Base-by-base conservation (phyloP, 2,329 filamentous ascomycete species). In the Claviceps citrina region DNA sequence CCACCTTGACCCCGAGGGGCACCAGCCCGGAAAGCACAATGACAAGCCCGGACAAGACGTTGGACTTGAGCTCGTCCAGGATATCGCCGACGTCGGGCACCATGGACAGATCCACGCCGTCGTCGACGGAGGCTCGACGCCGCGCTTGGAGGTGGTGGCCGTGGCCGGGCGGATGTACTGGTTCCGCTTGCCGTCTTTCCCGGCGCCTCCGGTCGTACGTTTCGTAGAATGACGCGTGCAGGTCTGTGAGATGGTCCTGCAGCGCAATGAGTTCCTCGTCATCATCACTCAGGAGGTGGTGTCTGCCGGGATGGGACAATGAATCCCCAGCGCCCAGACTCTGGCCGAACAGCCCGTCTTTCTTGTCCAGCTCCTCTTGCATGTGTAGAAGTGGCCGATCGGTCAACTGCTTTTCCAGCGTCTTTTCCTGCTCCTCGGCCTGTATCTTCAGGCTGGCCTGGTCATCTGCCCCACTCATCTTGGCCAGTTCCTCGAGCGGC, bases 11-110 rank as follows among this genome's bases (percentile, higher is more conserved):
- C 5, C 83, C 84, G 1, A 94, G 65, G 0, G 87, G 87, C 3
- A 96, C 78, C 3, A 98, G 78, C 0, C 91, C 91, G 0, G 89
- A 94, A 47, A 96, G 80, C 5, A 94, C 87, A 42, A 98, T 73
- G 5, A 78, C 75, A 9, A 83, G 76, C 12, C 78, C 82, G 18
- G 70, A 72, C 1, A 98, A 73, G 2, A 93, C 81, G 40, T 71
- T 70, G 1, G 69, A 65, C 64, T 96, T 96, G 55, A 96, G 76
- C 35, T 70, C 63, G 30, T 84, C 81, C 62, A 98, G 80, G n/a
- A 95, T 77, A 33, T 71, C 66, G 42, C 86, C 87, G 24, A 93
- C 78, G 55, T 98, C 86, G 0, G 91, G 91, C 4, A 95, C 78
- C 41, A 64, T 57, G 0, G 59, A 59, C 13, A 68, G 51, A 34